Base-by-base conservation (phyloP, 176 grass and related monocot species). In the Ananas comosus region DNA sequence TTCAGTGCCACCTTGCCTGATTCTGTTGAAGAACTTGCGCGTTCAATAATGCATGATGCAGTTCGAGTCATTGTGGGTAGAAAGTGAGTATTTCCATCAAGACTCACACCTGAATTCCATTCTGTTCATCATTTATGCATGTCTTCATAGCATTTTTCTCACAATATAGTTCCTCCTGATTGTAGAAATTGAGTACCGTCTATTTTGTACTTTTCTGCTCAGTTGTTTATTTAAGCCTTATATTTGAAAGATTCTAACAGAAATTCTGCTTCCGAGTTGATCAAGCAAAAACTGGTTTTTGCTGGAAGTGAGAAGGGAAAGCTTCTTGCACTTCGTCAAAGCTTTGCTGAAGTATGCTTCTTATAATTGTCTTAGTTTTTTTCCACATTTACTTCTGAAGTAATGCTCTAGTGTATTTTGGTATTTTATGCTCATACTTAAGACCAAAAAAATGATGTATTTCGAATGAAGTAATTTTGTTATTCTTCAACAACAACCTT, bases 1-100 rank as follows among this genome's bases (percentile, higher is more conserved):
- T 96, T 92, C 68, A 96, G 92, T 79, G 92, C 92, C 56, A 96
- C 92, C 53, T 84, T 96, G 69, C 86, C 86, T 17, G 88, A 96
- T 72, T 76, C 89, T 72, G 85, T 97, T 72, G 89, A 97, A 76
- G 75, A 81, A 18, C 94, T 97, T 83, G 89, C 94, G 67, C 80
- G 89, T 0, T 83, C 94, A 69, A 90, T 97, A 77, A 97, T 97
- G 94, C 84, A 90, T 68, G 94, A 97, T 84, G 94, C 87, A 51
- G 78, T 93, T 81, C 76, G 94, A 66, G 61, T 97, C 63, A 97
- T 90, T 59, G 75, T 97, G 51, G 94, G 94, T 49, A 88, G 82
- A 90, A 97, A 97, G 89, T 97, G 24, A 80, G 83, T 85, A 18
- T 42, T 42, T 42, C 33, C 4, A 42, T 42, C 33, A n/a, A 42